phyloP scores from a whole-genome alignment of 345 rosid species.

The Trapa incisa region DNA sequence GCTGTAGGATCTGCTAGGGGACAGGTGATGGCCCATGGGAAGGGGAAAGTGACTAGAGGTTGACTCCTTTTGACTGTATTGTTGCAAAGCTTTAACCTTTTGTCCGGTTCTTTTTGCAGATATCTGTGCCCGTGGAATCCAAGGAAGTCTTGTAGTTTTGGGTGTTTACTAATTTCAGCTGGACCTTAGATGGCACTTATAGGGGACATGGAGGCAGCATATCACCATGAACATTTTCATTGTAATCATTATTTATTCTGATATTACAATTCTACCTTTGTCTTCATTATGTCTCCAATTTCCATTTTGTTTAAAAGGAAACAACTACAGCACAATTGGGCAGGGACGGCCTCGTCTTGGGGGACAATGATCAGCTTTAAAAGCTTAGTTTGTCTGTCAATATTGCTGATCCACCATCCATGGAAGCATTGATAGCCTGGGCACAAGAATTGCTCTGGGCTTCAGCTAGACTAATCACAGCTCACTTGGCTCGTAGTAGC shows the following conservation, averaged over 20 bases:
- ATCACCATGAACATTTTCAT: background rate
- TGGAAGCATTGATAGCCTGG: too few species aligned
- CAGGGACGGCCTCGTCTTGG: too few species aligned
- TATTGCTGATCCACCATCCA: too few species aligned
- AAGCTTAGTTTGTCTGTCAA: too few species aligned
- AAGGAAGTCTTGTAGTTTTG: background rate
- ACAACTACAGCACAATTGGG: too few species aligned
- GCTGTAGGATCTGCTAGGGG: background rate
- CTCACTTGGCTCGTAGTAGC: too few species aligned
- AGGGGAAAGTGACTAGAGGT: background rate
- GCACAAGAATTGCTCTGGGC: too few species aligned
- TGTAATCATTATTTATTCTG: background rate
- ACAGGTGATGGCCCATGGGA: background rate
- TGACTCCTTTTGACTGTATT: background rate
- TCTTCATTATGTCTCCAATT: too few species aligned
- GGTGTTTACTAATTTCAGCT: background rate
- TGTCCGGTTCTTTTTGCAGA: background rate
- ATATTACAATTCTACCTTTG: background rate
- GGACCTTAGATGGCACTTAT: background rate
- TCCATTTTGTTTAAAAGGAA: too few species aligned
- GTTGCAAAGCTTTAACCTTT: background rate
- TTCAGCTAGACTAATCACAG: too few species aligned
- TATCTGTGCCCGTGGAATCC: background rate
- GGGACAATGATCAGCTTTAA: too few species aligned
- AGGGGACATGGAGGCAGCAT: background rate